Percentiles rank a stretch among this genome's conserved stretches.
These are phyloP conservation scores for Tribonema minus DNA, from an alignment of 108 stramenopile species.

Conservation along the genomic window DNA sequence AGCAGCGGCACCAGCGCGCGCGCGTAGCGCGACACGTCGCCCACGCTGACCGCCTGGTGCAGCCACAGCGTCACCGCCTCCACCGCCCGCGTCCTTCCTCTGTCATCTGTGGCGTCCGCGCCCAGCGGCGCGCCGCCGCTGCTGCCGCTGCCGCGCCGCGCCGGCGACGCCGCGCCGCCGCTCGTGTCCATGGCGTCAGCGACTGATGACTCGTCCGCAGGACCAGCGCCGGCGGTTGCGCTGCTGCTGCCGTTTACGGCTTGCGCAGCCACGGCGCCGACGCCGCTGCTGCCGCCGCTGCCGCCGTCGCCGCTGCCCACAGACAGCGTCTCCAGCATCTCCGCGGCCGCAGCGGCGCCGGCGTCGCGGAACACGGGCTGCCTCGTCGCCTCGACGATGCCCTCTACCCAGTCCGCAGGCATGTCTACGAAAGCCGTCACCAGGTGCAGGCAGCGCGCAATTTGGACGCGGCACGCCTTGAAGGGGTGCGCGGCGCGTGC, in stretches of 20 bases:
- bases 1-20: conserved; percentile 26
- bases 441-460: conserved; percentile 18
- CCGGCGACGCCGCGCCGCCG: conserved; percentile 2
- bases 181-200: conserved; percentile 16
- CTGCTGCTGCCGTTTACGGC: too few species aligned
- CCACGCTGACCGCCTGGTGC: conserved; percentile 5
- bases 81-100: too few species aligned
- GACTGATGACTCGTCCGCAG: too few species aligned
- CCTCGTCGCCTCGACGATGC: too few species aligned
- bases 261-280: too few species aligned
- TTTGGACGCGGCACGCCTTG: conserved; percentile 40
- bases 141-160: conserved; percentile 5
- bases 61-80: conserved; percentile 31
- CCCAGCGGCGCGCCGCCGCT: neutral
- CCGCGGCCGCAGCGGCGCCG: neutral
- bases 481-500: conserved; percentile 29
- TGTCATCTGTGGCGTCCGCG: too few species aligned
- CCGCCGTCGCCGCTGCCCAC: too few species aligned
- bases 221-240: too few species aligned
- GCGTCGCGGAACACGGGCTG: neutral
- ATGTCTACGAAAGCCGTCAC: neutral
- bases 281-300: too few species aligned
- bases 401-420: neutral
- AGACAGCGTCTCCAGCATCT: too few species aligned
- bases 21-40: neutral